A percentile compares a stretch with the other conserved stretches of the same genome.
Conservation (phyloP, 1,284 basidiomycete species). For the Veloboletus limbatus region DNA sequence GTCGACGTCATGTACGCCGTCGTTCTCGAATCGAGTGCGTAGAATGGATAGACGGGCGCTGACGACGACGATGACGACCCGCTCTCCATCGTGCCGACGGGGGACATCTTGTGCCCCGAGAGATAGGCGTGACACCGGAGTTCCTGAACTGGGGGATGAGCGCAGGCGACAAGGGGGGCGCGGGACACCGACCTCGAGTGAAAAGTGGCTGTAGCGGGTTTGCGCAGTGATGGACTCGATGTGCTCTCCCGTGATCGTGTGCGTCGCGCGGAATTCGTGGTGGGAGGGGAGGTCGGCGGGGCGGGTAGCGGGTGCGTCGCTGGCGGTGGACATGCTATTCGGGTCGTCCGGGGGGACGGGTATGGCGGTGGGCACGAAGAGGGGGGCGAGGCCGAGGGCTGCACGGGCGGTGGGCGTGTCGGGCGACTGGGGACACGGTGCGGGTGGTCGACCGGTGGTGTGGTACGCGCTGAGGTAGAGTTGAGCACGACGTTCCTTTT, state of each 20-base stretch:
- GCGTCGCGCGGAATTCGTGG: conserved; percentile 33
- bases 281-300: conserved; percentile 25
- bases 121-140: conserved; percentile 31
- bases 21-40: conserved; percentile 22
- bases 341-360: conserved; percentile 7
- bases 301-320: conserved; percentile 3
- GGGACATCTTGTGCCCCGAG: conserved; percentile 23
- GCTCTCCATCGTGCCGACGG: conserved; percentile 5
- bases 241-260: conserved; percentile 12
- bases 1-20: conserved; percentile 25
- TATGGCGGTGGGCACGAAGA: conserved; percentile 36
- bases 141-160: conserved; percentile 33
- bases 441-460: conserved; percentile 33
- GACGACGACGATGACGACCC: not conserved
- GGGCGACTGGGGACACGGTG: conserved; percentile 36
- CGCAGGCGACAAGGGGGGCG: not conserved
- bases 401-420: conserved; percentile 33
- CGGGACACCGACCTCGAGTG: conserved; percentile 37
- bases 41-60: conserved; percentile 16
- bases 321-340: conserved; percentile 1
- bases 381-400: conserved; percentile 36
- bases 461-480: conserved; percentile 40
- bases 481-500: conserved; percentile 38
- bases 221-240: conserved; percentile 37
- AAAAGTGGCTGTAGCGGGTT: conserved; percentile 32